These are phyloP conservation scores for Colletotrichum nymphaeae DNA, from an alignment of 2,329 filamentous ascomycete species.

Conservation along the genomic window DNA sequence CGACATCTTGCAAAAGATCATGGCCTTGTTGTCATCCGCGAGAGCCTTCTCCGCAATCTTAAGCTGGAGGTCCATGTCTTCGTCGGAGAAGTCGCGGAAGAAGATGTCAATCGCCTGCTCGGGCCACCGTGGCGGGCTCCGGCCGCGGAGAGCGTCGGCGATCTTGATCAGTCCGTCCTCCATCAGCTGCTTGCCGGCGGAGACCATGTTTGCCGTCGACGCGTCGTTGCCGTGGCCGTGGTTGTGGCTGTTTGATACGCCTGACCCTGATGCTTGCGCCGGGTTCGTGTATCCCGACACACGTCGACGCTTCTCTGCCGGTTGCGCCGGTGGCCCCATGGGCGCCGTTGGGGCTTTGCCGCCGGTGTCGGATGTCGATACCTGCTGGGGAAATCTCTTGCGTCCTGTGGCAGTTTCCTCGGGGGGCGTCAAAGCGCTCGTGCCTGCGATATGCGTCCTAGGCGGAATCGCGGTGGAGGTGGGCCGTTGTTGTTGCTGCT, in stretches of 20 bases:
- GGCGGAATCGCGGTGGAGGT: constrained; percentile 51
- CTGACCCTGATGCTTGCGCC: constrained; percentile 13
- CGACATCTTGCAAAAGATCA: constrained; percentile 73
- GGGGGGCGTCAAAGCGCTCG: constrained; percentile 64
- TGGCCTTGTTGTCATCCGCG: constrained; percentile 69
- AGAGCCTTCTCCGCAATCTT: constrained; percentile 69
- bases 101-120: constrained; percentile 70
- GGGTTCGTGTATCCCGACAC: constrained; percentile 43
- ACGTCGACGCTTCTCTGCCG: constrained; percentile 48
- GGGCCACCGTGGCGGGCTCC: constrained; percentile 60
- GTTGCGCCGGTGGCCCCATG: constrained; percentile 34
- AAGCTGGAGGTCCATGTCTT: constrained; percentile 69
- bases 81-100: constrained; percentile 67
- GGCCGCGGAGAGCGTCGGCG: constrained; percentile 54
- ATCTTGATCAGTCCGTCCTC: constrained; percentile 50
- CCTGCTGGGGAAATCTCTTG: constrained; percentile 51
- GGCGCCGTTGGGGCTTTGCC: constrained; percentile 31
- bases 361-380: constrained; percentile 21
- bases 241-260: constrained; percentile 34
- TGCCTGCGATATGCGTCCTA: constrained; percentile 51
- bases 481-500: constrained; percentile 40
- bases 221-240: constrained; percentile 45
- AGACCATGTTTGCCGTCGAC: constrained; percentile 35
- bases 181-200: constrained; percentile 40
- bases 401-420: constrained; percentile 60